Percentiles rank a stretch among this genome's conserved stretches.
Evolutionary conservation across 306 rosid species (phyloP).

Genomic region (Dicorynia guianensis): DNA sequence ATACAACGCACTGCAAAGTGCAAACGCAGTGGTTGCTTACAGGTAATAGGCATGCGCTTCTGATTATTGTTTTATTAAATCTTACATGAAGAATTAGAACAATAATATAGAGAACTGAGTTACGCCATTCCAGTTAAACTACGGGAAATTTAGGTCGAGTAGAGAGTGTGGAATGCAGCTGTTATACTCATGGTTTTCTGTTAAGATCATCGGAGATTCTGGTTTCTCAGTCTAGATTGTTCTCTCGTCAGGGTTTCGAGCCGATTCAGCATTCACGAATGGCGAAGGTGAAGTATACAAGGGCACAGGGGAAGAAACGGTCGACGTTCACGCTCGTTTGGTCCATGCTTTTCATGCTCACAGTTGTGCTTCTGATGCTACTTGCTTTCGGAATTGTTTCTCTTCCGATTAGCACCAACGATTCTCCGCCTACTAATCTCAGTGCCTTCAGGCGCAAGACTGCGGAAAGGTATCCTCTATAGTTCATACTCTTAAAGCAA

Average conservation of each 20-base stretch:
- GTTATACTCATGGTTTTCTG: no score
- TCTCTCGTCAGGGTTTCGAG: constrained; percentile 38
- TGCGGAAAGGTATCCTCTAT: constrained; percentile 55
- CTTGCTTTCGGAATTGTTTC: constrained; percentile 71
- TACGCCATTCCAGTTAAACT: no score
- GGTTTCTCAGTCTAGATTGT: no score
- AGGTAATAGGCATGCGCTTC: no score
- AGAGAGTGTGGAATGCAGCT: no score
- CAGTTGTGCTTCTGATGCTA: constrained; percentile 61
- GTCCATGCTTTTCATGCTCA: constrained; percentile 60
- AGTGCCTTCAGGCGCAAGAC: constrained; percentile 57
- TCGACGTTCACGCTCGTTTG: constrained; percentile 59
- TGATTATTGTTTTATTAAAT: no score
- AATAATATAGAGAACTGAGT: no score
- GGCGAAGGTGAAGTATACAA: constrained; percentile 64
- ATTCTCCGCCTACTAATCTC: constrained; percentile 54
- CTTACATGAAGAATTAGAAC: no score
- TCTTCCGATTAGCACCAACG: constrained; percentile 62
- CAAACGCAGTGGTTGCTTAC: no score
- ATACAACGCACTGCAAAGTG: no score
- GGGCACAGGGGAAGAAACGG: constrained; percentile 59
- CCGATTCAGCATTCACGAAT: constrained; percentile 41
- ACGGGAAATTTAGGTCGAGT: no score
- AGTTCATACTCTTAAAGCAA: neutral
- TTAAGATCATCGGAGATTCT: no score